Evolutionary conservation across 2,329 filamentous ascomycete species (phyloP).

Genomic region (Fusarium mundagurra): DNA sequence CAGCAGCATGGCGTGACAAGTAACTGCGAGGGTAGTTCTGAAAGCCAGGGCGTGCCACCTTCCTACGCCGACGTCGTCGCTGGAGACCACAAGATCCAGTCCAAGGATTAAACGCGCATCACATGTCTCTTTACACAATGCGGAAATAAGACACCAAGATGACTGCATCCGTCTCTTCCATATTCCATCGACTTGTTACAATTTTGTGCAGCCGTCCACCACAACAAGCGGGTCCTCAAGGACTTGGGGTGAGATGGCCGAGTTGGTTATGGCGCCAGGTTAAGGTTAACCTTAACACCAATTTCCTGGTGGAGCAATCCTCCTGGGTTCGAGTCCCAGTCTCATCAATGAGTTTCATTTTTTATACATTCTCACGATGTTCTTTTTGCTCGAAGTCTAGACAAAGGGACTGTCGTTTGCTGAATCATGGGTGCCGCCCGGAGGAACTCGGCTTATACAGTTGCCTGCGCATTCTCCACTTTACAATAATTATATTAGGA

Average conservation of each 20-base stretch:
- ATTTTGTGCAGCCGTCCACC: constrained; percentile 5
- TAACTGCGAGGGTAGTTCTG: constrained; percentile 53
- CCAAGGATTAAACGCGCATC: constrained; percentile 40
- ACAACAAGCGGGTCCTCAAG: constrained; percentile 32
- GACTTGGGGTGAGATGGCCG: constrained; percentile 40
- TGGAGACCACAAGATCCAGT: constrained; percentile 91
- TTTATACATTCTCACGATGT: constrained; percentile 4
- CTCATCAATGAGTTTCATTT: constrained; percentile 36
- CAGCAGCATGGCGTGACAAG: constrained; percentile 48
- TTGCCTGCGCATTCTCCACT: background rate
- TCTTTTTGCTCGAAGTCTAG: constrained; percentile 2
- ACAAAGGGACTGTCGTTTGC: background rate
- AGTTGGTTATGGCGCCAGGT: constrained; percentile 44
- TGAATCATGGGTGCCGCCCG: background rate
- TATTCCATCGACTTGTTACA: constrained; percentile 4
- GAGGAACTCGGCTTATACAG: background rate
- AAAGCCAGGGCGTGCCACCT: constrained; percentile 70
- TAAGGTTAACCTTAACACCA: constrained; percentile 40
- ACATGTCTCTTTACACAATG: background rate
- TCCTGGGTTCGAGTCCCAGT: constrained; percentile 44
- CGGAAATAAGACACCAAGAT: background rate
- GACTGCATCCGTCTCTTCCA: background rate
- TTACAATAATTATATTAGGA: constrained; percentile 15
- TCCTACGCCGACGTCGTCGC: constrained; percentile 91
- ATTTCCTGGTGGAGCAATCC: constrained; percentile 43